Percentiles rank a stretch among this genome's conserved stretches.
Conservation (phyloP, 2,329 filamentous ascomycete species). For the Aspergillus fumigatus region DNA sequence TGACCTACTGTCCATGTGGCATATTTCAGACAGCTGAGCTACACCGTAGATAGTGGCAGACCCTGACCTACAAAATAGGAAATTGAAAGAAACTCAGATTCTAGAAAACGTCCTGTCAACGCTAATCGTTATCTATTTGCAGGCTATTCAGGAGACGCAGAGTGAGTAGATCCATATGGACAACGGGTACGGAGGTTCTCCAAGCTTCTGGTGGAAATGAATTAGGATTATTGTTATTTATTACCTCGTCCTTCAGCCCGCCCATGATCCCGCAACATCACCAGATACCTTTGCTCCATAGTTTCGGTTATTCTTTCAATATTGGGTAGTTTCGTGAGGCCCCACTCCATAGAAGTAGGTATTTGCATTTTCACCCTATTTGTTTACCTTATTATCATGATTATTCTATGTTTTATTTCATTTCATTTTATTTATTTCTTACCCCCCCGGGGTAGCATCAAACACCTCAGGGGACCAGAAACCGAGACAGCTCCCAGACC, state of each 20-base stretch:
- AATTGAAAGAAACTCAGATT: slow-evolving; percentile 2
- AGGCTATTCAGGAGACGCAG: not conserved
- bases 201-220: not conserved
- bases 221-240: no score
- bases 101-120: not conserved
- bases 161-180: not conserved
- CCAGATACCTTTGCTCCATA: slow-evolving; percentile 5
- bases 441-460: not conserved
- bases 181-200: not conserved
- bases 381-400: not conserved
- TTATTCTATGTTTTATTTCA: not conserved
- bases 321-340: not conserved
- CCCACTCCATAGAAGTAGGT: slow-evolving; percentile 7
- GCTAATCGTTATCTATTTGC: not conserved
- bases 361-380: not conserved
- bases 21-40: slow-evolving; percentile 3
- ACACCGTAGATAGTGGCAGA: slow-evolving; percentile 8
- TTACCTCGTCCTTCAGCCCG: not conserved
- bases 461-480: not conserved
- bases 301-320: not conserved
- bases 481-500: not conserved
- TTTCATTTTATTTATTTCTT: not conserved
- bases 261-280: slow-evolving; percentile 1
- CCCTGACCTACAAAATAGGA: slow-evolving; percentile 3
- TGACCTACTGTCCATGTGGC: slow-evolving; percentile 9